Percentiles rank a stretch among this genome's conserved stretches.
Conservation (phyloP, 176 grass and related monocot genomes). For the Oryza brachyantha region DNA sequence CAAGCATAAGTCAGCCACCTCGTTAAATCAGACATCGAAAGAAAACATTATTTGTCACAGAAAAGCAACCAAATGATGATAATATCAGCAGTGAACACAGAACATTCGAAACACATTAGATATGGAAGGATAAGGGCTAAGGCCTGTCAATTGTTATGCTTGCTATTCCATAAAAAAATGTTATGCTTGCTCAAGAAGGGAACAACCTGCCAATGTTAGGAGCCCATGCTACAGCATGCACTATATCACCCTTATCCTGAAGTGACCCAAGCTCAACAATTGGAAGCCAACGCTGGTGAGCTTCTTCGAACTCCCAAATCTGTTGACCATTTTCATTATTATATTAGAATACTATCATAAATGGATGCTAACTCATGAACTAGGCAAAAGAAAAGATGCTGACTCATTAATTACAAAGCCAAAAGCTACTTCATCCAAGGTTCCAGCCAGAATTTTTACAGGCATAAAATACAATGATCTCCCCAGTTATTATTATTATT, state of each 20-base stretch:
- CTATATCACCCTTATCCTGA: conserved; percentile 58
- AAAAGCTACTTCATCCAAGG: conserved; percentile 22
- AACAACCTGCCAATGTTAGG: conserved; percentile 90
- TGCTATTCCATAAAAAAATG: no score
- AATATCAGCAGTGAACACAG: conserved; percentile 9
- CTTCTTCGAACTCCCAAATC: conserved; percentile 94
- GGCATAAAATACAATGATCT: not conserved
- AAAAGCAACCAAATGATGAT: conserved; percentile 5
- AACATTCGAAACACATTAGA: conserved; percentile 11
- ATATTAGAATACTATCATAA: conserved; percentile 23
- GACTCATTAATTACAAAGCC: not conserved
- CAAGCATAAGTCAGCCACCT: not conserved
- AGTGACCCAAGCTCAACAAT: conserved; percentile 70
- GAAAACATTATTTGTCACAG: not conserved
- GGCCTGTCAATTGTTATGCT: not conserved
- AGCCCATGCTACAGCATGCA: conserved; percentile 89
- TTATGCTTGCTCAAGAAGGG: conserved; percentile 7
- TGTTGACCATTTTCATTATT: conserved; percentile 42
- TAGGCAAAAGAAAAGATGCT: not conserved
- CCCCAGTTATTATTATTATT: not conserved
- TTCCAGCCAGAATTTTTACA: not conserved
- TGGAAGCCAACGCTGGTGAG: conserved; percentile 84
- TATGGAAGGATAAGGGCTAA: conserved; percentile 7
- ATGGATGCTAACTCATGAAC: not conserved
- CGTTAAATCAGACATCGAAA: not conserved